Base-by-base conservation (phyloP, 2,329 filamentous ascomycete species). In the Exophiala calicioides region DNA sequence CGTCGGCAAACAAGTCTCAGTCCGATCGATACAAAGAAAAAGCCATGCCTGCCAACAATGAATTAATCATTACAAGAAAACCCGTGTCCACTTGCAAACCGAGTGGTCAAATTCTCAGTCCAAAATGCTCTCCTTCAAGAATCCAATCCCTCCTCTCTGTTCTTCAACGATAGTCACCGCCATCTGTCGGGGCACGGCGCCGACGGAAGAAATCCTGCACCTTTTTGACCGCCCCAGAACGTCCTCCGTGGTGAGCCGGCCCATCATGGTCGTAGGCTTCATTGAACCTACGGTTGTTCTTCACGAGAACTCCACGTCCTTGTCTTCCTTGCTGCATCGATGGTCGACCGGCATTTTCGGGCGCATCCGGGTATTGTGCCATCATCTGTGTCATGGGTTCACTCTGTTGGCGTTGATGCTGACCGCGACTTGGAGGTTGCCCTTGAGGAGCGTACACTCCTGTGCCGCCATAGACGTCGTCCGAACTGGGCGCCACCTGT, bases 171-270 rank as follows among this genome's bases (percentile, higher is more conserved):
- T 43, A 40, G 15, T 49, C 42, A 32, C 24, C n/a, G n/a, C 41
- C 52, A 13, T 55, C 50, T n/a, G 38, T 39, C 4, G 50, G 50
- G 31, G 47, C 42, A 9, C 48, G 52, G 13, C 52, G 52, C 66
- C 90, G 80, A 60, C 93, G 80, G 75, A 98, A 98, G 69, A 97
- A 95, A 71, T 98, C 91, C 90, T 98, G 97, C 29, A 98, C 93
- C 64, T 89, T 84, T 65, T 90, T 85, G 10, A 90, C 90, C 3
- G 90, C 87, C 46, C 88, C 88, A 55, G 84, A 91, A 66, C 87
- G 94, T 33, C 91, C 91, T 23, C 84, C 84, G 61, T 90, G 84
- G 41, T 84, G 80, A 38, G 81, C 79, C 16, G 63, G 62, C 31
- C 70, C 67, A 57, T 88, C 85, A 53, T 83, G 80, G 51, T 95